Base-by-base conservation (phyloP, 441 rosid genomes). In the Bocquillonia castaneifolia region DNA sequence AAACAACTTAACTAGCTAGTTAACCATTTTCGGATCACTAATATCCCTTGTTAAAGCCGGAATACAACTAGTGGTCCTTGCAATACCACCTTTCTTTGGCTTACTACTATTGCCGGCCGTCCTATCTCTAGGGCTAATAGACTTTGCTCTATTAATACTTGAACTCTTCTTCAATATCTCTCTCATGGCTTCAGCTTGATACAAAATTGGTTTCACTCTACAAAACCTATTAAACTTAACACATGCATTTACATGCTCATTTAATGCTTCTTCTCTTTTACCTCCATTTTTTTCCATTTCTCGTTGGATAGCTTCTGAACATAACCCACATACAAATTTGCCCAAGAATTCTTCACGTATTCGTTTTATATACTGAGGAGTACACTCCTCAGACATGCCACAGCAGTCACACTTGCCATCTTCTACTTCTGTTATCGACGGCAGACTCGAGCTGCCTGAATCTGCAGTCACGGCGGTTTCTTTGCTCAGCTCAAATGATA, bases 311-410 rank as follows among this genome's bases (percentile, higher is more conserved):
- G 99, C 97, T 82, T 90, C 99, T 1, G 93, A 69, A 65, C 99
- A 92, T 56, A 90, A 64, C 71, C 99, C 98, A 26, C 99, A 94
- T 50, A 94, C 75, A 84, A 89, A 87, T 72, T 86, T 90, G 69
- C 96, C 98, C 3, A 76, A 59, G 79, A 80, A 88, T 84, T 80
- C 82, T 61, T 74, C 80, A 3, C 92, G 79, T 34, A 90, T 88
- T 5, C 74, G 77, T 64, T 81, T 89, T 23, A 94, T 81, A 83
- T 88, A 92, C 77, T 79, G 85, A 0, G 69, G 64, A 0, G 99
- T 94, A 82, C 90, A 94, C 86, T 90, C 97, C 74, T 94, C 99
- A 1, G 68, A 71, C 96, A 94, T 91, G 58, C 92, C 93, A 20
- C 99, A 92, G 34, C 99, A 90, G 78, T 94, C 92, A 52, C 98